A percentile compares a stretch with the other conserved stretches of the same genome.
Conservation (phyloP, 371 early-diverging fungal genomes). For the Hamiltosporidium tvaerminnensis region DNA sequence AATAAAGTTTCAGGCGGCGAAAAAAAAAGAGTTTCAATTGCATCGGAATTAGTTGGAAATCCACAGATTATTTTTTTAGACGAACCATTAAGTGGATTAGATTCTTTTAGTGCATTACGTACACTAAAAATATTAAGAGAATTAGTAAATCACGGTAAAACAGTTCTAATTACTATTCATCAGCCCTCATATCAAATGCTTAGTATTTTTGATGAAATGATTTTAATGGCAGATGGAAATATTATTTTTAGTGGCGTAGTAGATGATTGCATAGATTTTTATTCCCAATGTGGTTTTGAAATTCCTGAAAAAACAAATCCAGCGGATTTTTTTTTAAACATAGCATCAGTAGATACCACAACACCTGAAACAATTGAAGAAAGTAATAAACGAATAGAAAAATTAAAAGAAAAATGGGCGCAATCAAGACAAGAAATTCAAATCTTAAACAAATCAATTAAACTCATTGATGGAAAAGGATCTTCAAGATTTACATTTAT, state of each 20-base stretch:
- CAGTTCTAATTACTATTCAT: slow-evolving; percentile 52
- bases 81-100: slow-evolving; percentile 69
- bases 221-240: slow-evolving; percentile 32
- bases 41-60: slow-evolving; percentile 43
- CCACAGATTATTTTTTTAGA: slow-evolving; percentile 58
- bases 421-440: neutral
- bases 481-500: slow-evolving; percentile 1
- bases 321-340: slow-evolving; percentile 61
- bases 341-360: slow-evolving; percentile 54
- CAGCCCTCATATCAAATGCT: slow-evolving; percentile 37
- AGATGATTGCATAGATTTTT: slow-evolving; percentile 53
- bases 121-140: slow-evolving; percentile 59
- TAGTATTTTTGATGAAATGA: slow-evolving; percentile 31
- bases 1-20: slow-evolving; percentile 51
- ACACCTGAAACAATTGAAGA: slow-evolving; percentile 29
- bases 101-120: slow-evolving; percentile 67
- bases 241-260: slow-evolving; percentile 38
- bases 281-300: slow-evolving; percentile 57
- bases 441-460: neutral
- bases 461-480: neutral
- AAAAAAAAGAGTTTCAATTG: slow-evolving; percentile 48
- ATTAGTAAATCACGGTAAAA: slow-evolving; percentile 56
- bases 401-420: slow-evolving; percentile 37
- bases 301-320: slow-evolving; percentile 60
- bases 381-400: slow-evolving; percentile 38